Conservation (phyloP, 139 green algal species). For the Chlorella sp. region DNA sequence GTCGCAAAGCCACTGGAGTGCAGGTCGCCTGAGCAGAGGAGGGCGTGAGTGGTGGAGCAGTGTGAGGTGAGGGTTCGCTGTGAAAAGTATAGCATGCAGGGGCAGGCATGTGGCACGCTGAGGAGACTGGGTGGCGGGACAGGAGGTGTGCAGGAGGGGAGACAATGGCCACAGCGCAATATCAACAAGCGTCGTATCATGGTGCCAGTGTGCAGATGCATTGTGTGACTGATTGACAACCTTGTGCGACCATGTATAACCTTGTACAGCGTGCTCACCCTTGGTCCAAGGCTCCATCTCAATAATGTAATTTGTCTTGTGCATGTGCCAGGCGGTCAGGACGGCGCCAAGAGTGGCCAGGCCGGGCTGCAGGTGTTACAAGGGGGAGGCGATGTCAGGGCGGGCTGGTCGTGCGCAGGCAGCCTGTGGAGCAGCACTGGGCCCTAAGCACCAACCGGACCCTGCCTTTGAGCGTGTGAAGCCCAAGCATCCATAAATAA, state of each 20-base stretch:
- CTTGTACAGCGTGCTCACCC: not conserved
- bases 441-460: too few species aligned
- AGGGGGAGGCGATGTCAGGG: not conserved
- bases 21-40: not conserved
- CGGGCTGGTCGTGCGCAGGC: not conserved
- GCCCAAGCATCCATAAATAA: too few species aligned
- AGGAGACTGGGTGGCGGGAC: not conserved
- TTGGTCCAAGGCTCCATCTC: constrained; percentile 6
- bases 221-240: too few species aligned
- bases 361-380: not conserved
- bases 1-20: constrained; percentile 5
- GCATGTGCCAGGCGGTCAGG: constrained; percentile 21
- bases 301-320: not conserved
- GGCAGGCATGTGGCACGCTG: too few species aligned
- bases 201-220: too few species aligned
- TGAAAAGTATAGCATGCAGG: not conserved
- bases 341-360: not conserved
- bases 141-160: not conserved
- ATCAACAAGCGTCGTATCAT: not conserved
- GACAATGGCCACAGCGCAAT: not conserved
- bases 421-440: not conserved
- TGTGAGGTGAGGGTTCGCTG: not conserved
- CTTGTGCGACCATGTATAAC: not conserved
- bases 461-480: not conserved
- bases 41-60: not conserved